Conservation (phyloP, 306 rosid genomes). For the Vigna radiata region DNA sequence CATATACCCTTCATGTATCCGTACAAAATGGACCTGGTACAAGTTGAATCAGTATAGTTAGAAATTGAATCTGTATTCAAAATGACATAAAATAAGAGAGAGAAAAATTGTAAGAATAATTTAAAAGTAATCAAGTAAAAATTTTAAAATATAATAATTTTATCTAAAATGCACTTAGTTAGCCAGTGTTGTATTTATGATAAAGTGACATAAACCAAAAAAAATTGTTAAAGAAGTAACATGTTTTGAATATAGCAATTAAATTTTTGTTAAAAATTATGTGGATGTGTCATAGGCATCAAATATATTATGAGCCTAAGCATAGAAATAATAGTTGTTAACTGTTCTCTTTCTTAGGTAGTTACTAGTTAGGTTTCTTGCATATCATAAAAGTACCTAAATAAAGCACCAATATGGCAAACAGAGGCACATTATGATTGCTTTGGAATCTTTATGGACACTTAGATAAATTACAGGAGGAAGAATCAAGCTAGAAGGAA, state of each 20-base stretch:
- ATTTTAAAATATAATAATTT: neutral
- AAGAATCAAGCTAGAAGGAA: conserved; percentile 55
- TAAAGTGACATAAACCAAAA: neutral
- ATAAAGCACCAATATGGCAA: conserved; percentile 40
- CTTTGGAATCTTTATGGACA: conserved; percentile 48
- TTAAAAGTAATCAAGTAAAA: neutral
- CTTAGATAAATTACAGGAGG: conserved; percentile 3
- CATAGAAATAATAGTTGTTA: neutral
- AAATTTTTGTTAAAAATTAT: neutral
- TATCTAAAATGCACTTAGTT: neutral
- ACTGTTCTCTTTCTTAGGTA: neutral
- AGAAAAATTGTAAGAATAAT: neutral
- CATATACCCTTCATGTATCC: neutral
- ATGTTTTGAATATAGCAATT: neutral
- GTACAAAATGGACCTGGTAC: neutral
- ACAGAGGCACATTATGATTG: conserved; percentile 35
- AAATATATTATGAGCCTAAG: no score
- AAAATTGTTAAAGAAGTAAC: neutral
- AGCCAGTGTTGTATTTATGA: neutral
- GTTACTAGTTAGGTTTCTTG: conserved; percentile 19
- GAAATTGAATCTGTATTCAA: neutral
- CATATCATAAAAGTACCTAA: conserved; percentile 25
- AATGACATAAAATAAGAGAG: neutral
- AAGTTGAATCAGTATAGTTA: neutral
- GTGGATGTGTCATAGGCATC: no score